phyloP scores from a whole-genome alignment of 2,329 filamentous ascomycete genomes.

The Penicillium sp. region DNA sequence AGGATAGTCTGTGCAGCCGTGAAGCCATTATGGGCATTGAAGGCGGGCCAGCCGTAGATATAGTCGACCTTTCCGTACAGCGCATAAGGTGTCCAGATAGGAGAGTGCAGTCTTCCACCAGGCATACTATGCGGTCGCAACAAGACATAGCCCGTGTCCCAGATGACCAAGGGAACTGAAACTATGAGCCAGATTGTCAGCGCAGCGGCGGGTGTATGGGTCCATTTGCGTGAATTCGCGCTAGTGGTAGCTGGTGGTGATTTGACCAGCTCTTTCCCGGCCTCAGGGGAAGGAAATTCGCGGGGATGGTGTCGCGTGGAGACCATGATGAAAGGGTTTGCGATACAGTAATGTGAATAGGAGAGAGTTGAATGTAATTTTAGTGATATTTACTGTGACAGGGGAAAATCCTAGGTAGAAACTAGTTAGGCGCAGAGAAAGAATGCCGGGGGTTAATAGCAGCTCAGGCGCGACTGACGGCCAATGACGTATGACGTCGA shows the following conservation, averaged over 20 bases:
- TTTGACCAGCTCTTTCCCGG: constrained; percentile 27
- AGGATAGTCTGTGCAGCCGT: constrained; percentile 70
- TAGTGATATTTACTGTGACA: not conserved
- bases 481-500: constrained; percentile 14
- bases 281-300: constrained; percentile 46
- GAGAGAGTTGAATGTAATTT: not conserved
- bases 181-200: constrained; percentile 70
- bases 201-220: constrained; percentile 60
- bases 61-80: constrained; percentile 79
- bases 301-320: constrained; percentile 57
- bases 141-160: constrained; percentile 79
- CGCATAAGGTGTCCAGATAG: constrained; percentile 73
- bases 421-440: not conserved
- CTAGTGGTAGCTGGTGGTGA: constrained; percentile 26
- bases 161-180: constrained; percentile 74
- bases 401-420: not conserved
- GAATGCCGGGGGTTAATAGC: not conserved
- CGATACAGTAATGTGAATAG: not conserved
- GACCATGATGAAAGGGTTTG: constrained; percentile 42
- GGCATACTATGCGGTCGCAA: constrained; percentile 79
- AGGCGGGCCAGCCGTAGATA: constrained; percentile 77
- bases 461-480: constrained; percentile 9
- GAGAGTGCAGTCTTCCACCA: constrained; percentile 69
- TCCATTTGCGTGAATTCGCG: constrained; percentile 43
- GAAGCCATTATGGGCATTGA: constrained; percentile 68